Percentiles rank a stretch among this genome's conserved stretches.
Conservation (phyloP, 345 rosid genomes). For the Viola odorata region DNA sequence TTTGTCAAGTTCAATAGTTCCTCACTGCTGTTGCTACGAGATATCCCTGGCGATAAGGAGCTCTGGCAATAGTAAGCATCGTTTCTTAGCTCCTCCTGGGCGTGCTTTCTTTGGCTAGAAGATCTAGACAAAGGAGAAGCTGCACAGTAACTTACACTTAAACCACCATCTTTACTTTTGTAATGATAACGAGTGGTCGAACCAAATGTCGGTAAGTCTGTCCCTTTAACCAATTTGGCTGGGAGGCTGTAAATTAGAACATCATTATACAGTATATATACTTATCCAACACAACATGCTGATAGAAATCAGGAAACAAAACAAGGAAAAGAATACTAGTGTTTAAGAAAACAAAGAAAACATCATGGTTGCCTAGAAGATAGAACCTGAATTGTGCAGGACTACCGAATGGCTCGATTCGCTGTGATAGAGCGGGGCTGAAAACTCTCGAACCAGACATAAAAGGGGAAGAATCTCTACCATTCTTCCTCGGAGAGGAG, state of each 20-base stretch:
- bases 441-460: constrained; percentile 48
- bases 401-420: constrained; percentile 38
- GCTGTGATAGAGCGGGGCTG: constrained; percentile 52
- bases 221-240: constrained; percentile 39
- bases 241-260: constrained; percentile 49
- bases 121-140: constrained; percentile 43
- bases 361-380: not conserved
- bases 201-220: constrained; percentile 54
- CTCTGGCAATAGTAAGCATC: constrained; percentile 16
- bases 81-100: constrained; percentile 24
- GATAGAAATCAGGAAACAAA: not conserved
- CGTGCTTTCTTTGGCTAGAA: constrained; percentile 32
- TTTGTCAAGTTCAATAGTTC: constrained; percentile 19
- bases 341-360: not conserved
- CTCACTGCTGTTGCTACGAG: constrained; percentile 15
- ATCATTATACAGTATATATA: constrained; percentile 8
- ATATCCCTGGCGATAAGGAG: constrained; percentile 29
- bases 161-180: constrained; percentile 36
- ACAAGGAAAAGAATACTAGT: not conserved
- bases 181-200: constrained; percentile 29
- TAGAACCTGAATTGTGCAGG: constrained; percentile 71
- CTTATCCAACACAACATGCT: not conserved
- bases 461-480: constrained; percentile 35
- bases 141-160: constrained; percentile 21
- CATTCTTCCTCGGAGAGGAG: constrained; percentile 46